Evolutionary conservation across 257 asterid genomes (phyloP).

Genomic region (Perilla frutescens): DNA sequence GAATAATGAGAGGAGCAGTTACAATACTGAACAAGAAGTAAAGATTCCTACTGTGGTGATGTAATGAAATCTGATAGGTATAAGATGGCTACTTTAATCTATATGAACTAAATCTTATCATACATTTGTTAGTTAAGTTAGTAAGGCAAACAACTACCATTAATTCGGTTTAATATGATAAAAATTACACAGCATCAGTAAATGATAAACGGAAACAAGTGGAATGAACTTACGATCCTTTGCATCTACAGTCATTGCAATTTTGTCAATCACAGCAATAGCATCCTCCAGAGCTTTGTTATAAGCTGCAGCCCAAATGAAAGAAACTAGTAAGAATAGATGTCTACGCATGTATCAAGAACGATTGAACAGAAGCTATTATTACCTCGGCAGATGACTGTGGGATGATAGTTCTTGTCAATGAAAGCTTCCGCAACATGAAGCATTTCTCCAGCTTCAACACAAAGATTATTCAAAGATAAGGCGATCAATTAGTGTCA

Average conservation of each 20-base stretch:
- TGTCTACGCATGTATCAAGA: neutral
- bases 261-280: constrained; percentile 80
- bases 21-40: constrained; percentile 2
- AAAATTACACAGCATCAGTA: neutral
- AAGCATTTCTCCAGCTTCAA: constrained; percentile 99
- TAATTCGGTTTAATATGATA: neutral
- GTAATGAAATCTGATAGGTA: neutral
- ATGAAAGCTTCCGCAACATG: constrained; percentile 99
- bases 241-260: constrained; percentile 79
- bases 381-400: constrained; percentile 92
- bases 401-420: constrained; percentile 87
- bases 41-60: neutral
- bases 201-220: neutral
- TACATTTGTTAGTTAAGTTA: neutral
- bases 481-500: constrained; percentile 15
- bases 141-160: constrained; percentile 6
- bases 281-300: constrained; percentile 95
- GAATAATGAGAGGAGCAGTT: neutral
- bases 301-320: constrained; percentile 62
- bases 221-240: constrained; percentile 78
- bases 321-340: constrained; percentile 30
- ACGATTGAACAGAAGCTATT: neutral
- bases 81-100: constrained; percentile 6
- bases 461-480: constrained; percentile 27
- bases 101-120: constrained; percentile 12